Base-by-base conservation (phyloP, 1,284 basidiomycete species). In the Malassezia globosa region DNA sequence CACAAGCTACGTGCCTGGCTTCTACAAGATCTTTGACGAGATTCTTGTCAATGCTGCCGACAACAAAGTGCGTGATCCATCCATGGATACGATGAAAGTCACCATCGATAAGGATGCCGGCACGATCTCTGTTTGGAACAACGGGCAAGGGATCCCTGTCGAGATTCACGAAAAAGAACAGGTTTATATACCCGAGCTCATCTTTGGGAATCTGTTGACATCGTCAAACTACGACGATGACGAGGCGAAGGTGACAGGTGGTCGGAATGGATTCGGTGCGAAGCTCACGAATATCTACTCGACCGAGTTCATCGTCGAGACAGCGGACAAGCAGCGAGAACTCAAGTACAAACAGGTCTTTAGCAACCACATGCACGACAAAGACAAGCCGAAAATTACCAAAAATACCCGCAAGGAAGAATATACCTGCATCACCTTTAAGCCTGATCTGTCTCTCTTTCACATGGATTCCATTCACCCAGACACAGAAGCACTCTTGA, bases 21-120 rank as follows among this genome's bases (percentile, higher is more conserved):
- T 99, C 74, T 94, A 94, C 80, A 97, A 99, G 78, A 97, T 97
- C 69, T 84, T 97, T 37, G 94, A 99, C 68, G 94, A 99, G 75
- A 99, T 99, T 65, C 78, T 99, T 5, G 94, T 99, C 63, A 99
- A 99, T 72, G 94, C 94, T 16, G 94, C 94, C 6, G 94, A 99
- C 73, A 95, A 97, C 76, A 97, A 97, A 82, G 92, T 66, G 39
- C 64, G 68, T 39, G 68, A 71, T 34, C 60, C 68, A 7, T 22
- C 44, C 31, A 71, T 71, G 68, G 61, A 61, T 55, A 52, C 56
- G 11, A 60, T 71, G 55, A 69, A 68, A 52, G 68, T 71, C 54
- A 82, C 74, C 26, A 86, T 97, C 52, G 82, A 97, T 72, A 74
- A 82, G 21, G 87, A 90, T 56, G 81, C 83, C 60, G 82, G 82